Evolutionary conservation across 805 yeast genomes (phyloP).

Genomic region (Candida cerambycidarum): DNA sequence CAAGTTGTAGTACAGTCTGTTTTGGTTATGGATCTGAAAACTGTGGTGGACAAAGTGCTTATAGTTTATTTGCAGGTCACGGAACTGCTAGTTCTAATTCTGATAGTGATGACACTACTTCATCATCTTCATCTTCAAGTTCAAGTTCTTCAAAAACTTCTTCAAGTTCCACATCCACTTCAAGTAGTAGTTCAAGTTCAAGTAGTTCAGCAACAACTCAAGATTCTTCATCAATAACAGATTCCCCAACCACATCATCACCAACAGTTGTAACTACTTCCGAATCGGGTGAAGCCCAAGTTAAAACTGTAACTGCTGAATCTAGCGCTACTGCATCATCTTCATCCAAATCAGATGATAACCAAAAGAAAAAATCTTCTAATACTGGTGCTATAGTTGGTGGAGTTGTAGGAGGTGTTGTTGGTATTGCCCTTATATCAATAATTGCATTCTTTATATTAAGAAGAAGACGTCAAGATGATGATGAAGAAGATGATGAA

Average conservation of each 20-base stretch:
- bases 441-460: constrained; percentile 30
- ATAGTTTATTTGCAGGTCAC: constrained; percentile 28
- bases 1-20: constrained; percentile 31
- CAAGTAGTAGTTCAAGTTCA: constrained; percentile 5
- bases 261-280: constrained; percentile 14
- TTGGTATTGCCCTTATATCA: constrained; percentile 26
- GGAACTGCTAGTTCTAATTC: constrained; percentile 18
- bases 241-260: constrained; percentile 11
- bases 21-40: constrained; percentile 31
- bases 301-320: constrained; percentile 14
- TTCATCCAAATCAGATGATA: constrained; percentile 11
- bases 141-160: constrained; percentile 10
- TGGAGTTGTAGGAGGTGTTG: constrained; percentile 46
- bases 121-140: constrained; percentile 12
- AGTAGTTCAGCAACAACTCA: constrained; percentile 7
- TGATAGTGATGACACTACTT: constrained; percentile 1
- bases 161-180: constrained; percentile 12
- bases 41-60: constrained; percentile 41
- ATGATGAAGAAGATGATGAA: constrained; percentile 41
- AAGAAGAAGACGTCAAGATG: constrained; percentile 25
- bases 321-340: constrained; percentile 6
- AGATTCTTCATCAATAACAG: constrained; percentile 9
- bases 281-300: constrained; percentile 11
- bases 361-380: constrained; percentile 17
- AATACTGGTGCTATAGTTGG: constrained; percentile 43